Conservation (phyloP, 768 basidiomycete genomes). For the Gloeophyllum trabeum region DNA sequence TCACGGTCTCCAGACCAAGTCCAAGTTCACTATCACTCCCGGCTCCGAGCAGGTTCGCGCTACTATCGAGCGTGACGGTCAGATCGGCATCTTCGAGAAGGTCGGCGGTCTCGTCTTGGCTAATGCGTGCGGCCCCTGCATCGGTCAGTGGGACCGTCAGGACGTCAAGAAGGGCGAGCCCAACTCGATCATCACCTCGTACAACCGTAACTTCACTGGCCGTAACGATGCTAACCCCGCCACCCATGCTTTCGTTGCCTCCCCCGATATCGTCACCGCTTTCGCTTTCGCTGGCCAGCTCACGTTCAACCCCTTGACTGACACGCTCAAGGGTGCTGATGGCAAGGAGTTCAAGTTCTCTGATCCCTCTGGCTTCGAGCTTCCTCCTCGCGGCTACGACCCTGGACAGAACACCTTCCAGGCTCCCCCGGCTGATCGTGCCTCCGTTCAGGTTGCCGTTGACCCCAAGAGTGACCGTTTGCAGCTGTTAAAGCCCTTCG, state of each 20-base stretch:
- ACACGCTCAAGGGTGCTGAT: slow-evolving; percentile 76
- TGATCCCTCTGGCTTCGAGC: slow-evolving; percentile 84
- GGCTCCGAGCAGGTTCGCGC: slow-evolving; percentile 98
- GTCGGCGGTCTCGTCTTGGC: slow-evolving; percentile 92
- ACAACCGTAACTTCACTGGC: slow-evolving; percentile 99
- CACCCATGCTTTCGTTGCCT: slow-evolving; percentile 93
- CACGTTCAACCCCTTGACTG: slow-evolving; percentile 94
- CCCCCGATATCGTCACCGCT: slow-evolving; percentile 92
- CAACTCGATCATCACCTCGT: slow-evolving; percentile 99
- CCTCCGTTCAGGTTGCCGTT: slow-evolving; percentile 78
- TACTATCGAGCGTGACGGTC: slow-evolving; percentile 93
- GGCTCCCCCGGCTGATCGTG: slow-evolving; percentile 79
- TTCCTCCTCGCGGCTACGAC: slow-evolving; percentile 93
- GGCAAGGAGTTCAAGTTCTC: slow-evolving; percentile 97
- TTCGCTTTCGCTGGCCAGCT: slow-evolving; percentile 92
- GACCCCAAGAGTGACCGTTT: slow-evolving; percentile 80
- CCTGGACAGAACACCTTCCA: slow-evolving; percentile 97
- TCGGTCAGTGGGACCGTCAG: slow-evolving; percentile 96
- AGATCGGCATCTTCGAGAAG: slow-evolving; percentile 77
- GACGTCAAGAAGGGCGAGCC: slow-evolving; percentile 95
- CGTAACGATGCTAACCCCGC: slow-evolving; percentile 99
- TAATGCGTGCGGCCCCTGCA: slow-evolving; percentile 98
- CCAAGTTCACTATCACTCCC: slow-evolving; percentile 96
- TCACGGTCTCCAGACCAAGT: slow-evolving; percentile 83
- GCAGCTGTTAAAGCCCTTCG: slow-evolving; percentile 83